phyloP scores from a whole-genome alignment of 225 moss, liverwort and hornwort species.

The Takakia lepidozioides region DNA sequence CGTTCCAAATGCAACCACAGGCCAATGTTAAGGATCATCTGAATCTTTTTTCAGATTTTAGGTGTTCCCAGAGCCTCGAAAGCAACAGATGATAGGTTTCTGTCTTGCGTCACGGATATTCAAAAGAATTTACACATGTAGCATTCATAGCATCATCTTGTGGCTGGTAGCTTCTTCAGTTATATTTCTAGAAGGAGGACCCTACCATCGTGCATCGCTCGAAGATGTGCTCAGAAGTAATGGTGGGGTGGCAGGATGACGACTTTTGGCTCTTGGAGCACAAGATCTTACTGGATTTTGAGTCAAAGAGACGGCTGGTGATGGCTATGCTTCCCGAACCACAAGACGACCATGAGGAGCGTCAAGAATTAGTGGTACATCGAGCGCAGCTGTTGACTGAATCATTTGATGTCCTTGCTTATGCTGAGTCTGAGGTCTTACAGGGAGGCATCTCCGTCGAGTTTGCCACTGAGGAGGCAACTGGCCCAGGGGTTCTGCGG shows the following conservation, averaged over 20 bases:
- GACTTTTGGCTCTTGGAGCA: conserved; percentile 95
- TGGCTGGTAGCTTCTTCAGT: too few relatives aligned
- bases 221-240: too few relatives aligned
- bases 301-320: conserved; percentile 82
- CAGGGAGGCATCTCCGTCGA: conserved; percentile 97
- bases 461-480: conserved; percentile 92
- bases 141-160: too few relatives aligned
- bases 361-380: conserved; percentile 86
- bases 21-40: too few relatives aligned
- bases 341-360: conserved; percentile 97
- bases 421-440: conserved; percentile 78
- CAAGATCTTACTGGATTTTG: conserved; percentile 66
- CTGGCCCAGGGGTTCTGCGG: conserved; percentile 93
- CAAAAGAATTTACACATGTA: too few relatives aligned
- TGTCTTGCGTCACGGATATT: too few relatives aligned
- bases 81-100: too few relatives aligned
- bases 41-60: too few relatives aligned
- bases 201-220: too few relatives aligned
- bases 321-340: conserved; percentile 99
- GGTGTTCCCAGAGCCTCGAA: too few relatives aligned
- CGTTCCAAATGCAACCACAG: too few relatives aligned
- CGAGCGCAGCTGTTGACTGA: conserved; percentile 79
- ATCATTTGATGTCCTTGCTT: conserved; percentile 86
- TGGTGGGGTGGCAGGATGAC: conserved; percentile 68
- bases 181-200: too few relatives aligned